Evolutionary conservation across 2,329 filamentous ascomycete genomes (phyloP).

Genomic region (Hymenoscyphus occultus): DNA sequence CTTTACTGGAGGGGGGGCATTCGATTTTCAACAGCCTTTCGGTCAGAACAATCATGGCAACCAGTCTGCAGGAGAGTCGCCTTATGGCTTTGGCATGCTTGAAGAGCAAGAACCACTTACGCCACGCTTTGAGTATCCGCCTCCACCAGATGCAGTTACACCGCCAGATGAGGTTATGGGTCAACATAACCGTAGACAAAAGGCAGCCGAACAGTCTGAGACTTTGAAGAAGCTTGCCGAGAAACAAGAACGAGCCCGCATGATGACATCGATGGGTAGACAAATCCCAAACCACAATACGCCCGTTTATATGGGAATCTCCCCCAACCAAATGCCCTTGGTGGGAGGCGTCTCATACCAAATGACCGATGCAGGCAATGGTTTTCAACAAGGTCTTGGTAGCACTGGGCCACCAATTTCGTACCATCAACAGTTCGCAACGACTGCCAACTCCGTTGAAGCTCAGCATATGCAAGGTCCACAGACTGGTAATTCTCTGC

Average conservation of each 20-base stretch:
- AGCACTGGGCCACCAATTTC: not conserved
- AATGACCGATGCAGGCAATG: not conserved
- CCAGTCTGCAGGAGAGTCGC: not conserved
- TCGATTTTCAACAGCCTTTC: too few relatives aligned
- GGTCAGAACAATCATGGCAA: not conserved
- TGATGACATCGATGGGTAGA: not conserved
- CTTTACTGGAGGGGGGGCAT: not conserved
- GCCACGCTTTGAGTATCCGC: not conserved
- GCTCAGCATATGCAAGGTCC: too few relatives aligned
- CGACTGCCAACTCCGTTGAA: not conserved
- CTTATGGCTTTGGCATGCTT: too few relatives aligned
- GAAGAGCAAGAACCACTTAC: not conserved
- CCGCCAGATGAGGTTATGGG: not conserved
- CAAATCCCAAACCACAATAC: not conserved
- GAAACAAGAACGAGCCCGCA: not conserved
- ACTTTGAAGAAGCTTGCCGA: too few relatives aligned
- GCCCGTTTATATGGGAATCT: not conserved
- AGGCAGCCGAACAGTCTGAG: too few relatives aligned
- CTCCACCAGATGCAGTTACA: not conserved
- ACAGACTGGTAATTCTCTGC: too few relatives aligned
- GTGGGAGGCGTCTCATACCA: not conserved
- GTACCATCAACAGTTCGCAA: not conserved
- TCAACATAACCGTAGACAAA: too few relatives aligned
- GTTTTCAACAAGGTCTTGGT: not conserved
- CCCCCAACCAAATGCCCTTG: too few relatives aligned